Evolutionary conservation across 129 eudicot species (phyloP), one percentile per base, ranked within the genome.

Genomic region (Calendula officinalis): DNA sequence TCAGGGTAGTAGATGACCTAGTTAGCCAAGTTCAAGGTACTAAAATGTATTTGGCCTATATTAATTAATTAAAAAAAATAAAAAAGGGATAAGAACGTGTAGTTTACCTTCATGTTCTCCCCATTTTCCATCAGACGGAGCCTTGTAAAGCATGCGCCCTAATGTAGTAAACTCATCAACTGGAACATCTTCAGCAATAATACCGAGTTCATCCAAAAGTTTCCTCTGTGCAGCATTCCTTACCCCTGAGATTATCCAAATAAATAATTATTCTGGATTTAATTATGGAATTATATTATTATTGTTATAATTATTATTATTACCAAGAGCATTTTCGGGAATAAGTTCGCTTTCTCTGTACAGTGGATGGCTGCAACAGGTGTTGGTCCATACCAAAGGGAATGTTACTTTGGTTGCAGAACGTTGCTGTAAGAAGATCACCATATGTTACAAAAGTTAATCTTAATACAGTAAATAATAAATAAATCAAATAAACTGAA

Each of bases 161-260:
- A 86, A 75, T 3, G 96, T 85, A 14, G 79, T 80, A 76, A 92
- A 92, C 76, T 88, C 78, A 62, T 92, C 96, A 68, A 88, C 98
- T 7, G 98, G 98, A 64, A 92, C 85, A 67, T 92, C 96, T 65
- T 88, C 87, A 59, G 91, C 88, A 59, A 75, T 79, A 70, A 92
- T 92, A 54, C 98, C 98, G 42, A 92, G 95, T 72, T 92, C 98
- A 75, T 92, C 98, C 70, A 83, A 66, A 7, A 92, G 95, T 79
- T 92, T 92, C 88, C 98, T 81, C 77, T 92, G 98, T 50, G 98
- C 98, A 63, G 98, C 98, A 77, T 92, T 92, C 43, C 98, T 83
- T 58, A 81, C 96, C 38, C 98, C 98, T 92, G 56, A 17, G 15
- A 14, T 22, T 2, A 22, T 22, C 30, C 11, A 48, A 38, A 4